These are phyloP conservation scores for Scheffersomyces amazonensis DNA, from an alignment of 805 yeast genomes.

Conservation along the genomic window DNA sequence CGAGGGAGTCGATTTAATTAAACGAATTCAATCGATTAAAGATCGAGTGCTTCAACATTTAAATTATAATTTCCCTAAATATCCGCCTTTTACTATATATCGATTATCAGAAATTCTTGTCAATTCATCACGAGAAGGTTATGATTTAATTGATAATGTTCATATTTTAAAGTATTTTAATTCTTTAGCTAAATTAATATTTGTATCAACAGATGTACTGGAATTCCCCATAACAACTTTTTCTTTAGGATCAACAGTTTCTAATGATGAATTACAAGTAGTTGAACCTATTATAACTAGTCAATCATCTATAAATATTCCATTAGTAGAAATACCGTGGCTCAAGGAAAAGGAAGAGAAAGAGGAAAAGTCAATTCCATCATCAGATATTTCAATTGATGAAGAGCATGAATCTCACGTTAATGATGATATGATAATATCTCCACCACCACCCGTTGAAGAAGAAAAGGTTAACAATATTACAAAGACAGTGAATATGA, in stretches of 20 bases:
- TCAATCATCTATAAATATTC: slow-evolving; percentile 9
- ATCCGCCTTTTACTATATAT: slow-evolving; percentile 48
- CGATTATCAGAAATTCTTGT: slow-evolving; percentile 45
- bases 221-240: slow-evolving; percentile 21
- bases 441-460: not conserved
- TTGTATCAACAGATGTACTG: slow-evolving; percentile 25
- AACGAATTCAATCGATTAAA: not conserved
- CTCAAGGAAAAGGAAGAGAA: slow-evolving; percentile 10
- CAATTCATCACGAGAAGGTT: slow-evolving; percentile 36
- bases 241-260: not conserved
- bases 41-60: not conserved
- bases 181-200: slow-evolving; percentile 32
- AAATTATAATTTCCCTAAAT: slow-evolving; percentile 14
- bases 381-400: not conserved
- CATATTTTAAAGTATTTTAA: slow-evolving; percentile 42
- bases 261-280: not conserved
- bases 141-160: slow-evolving; percentile 22
- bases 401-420: not conserved
- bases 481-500: too few relatives aligned
- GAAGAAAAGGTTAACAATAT: not conserved
- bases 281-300: not conserved
- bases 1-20: slow-evolving; percentile 6
- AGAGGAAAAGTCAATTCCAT: not conserved
- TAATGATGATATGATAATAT: not conserved
- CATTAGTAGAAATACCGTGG: slow-evolving; percentile 30